These are phyloP conservation scores for Penicillium arizonense DNA, from an alignment of 495 filamentous ascomycete species.

Conservation along the genomic window DNA sequence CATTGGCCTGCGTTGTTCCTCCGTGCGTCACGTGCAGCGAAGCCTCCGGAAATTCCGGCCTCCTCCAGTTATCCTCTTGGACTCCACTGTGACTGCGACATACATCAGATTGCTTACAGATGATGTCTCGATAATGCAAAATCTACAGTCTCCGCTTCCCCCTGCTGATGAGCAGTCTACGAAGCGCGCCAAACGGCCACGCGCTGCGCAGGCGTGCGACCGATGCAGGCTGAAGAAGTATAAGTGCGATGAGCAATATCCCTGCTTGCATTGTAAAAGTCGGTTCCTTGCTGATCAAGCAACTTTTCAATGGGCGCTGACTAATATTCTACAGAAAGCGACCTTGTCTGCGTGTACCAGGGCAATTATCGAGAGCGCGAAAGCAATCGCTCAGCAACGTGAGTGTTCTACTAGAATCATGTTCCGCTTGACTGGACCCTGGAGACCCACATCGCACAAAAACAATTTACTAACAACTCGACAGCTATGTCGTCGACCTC, in stretches of 20 bases:
- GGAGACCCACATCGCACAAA: no score
- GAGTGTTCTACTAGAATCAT: neutral
- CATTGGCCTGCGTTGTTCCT: neutral
- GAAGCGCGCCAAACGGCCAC: conserved; percentile 36
- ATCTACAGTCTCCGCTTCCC: conserved; percentile 2
- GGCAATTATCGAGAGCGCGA: conserved; percentile 38
- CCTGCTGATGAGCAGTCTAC: conserved; percentile 21
- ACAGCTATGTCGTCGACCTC: conserved; percentile 35
- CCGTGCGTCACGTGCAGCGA: conserved; percentile 10
- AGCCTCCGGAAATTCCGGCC: conserved; percentile 16
- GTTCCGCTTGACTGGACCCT: no score
- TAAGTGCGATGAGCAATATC: conserved; percentile 44
- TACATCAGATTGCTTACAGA: neutral
- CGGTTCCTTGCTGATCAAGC: neutral
- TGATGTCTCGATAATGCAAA: conserved; percentile 21
- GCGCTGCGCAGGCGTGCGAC: conserved; percentile 42
- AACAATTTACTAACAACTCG: neutral
- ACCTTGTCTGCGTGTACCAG: conserved; percentile 34
- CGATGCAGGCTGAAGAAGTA: conserved; percentile 44
- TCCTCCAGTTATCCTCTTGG: conserved; percentile 8
- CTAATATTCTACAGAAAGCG: conserved; percentile 21
- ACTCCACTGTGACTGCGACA: conserved; percentile 6
- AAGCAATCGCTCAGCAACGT: conserved; percentile 36
- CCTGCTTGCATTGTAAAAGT: conserved; percentile 43
- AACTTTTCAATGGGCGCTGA: neutral